phyloP scores from a whole-genome alignment of 192 early-diverging fungal genomes.

The Backusella luteola region DNA sequence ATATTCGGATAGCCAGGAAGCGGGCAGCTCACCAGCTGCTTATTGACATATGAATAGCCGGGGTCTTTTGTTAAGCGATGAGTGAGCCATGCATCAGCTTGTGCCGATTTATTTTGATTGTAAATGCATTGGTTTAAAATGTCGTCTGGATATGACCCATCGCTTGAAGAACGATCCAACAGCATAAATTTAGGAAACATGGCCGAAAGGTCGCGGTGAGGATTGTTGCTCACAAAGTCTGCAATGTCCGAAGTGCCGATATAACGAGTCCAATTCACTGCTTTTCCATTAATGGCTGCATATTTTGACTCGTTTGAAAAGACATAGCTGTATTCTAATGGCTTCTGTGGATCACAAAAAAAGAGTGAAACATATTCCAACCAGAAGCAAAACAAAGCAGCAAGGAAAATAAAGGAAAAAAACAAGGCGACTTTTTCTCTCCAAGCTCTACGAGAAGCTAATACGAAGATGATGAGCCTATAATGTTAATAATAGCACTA shows the following conservation, averaged over 20 bases:
- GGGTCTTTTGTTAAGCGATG: slow-evolving; percentile 26
- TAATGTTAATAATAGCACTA: not conserved
- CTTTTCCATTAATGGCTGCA: slow-evolving; percentile 32
- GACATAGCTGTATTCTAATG: slow-evolving; percentile 23
- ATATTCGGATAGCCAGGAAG: slow-evolving; percentile 25
- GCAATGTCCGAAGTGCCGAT: slow-evolving; percentile 1
- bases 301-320: slow-evolving; percentile 12
- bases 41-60: slow-evolving; percentile 17
- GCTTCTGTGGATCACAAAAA: slow-evolving; percentile 28
- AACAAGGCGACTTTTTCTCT: slow-evolving; percentile 35
- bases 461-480: not conserved
- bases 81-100: slow-evolving; percentile 30
- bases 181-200: slow-evolving; percentile 35
- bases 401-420: slow-evolving; percentile 17
- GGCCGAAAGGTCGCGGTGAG: slow-evolving; percentile 27
- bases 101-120: not conserved
- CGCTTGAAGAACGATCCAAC: not conserved
- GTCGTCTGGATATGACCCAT: slow-evolving; percentile 14
- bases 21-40: slow-evolving; percentile 16
- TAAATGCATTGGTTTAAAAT: slow-evolving; percentile 20
- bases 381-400: slow-evolving; percentile 24
- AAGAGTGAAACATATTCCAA: slow-evolving; percentile 27
- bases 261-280: slow-evolving; percentile 20
- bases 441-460: slow-evolving; percentile 27
- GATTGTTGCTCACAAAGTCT: slow-evolving; percentile 23